Evolutionary conservation across 2,329 filamentous ascomycete species (phyloP).

Genomic region (Fusarium sp.): DNA sequence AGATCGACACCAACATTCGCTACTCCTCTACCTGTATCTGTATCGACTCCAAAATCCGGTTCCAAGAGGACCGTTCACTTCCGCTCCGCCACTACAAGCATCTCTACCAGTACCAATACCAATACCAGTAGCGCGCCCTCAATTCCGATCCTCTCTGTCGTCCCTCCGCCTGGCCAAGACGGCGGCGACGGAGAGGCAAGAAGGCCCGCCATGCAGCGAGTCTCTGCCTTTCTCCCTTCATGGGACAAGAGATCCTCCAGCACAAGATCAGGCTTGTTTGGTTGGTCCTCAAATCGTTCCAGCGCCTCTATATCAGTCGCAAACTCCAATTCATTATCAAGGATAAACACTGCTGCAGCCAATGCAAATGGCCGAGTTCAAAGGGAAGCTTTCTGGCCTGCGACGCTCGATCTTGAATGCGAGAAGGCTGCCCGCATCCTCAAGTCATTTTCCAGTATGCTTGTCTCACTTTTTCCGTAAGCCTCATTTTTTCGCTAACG

Average conservation of each 20-base stretch:
- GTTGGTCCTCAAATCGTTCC: slow-evolving; percentile 62
- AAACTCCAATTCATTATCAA: slow-evolving; percentile 43
- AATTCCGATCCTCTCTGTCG: slow-evolving; percentile 48
- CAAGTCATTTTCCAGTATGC: slow-evolving; percentile 85
- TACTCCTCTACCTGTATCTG: slow-evolving; percentile 29
- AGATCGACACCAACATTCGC: slow-evolving; percentile 37
- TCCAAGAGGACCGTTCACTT: slow-evolving; percentile 36
- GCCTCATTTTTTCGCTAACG: slow-evolving; percentile 33
- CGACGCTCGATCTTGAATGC: slow-evolving; percentile 85
- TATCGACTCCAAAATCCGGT: slow-evolving; percentile 17
- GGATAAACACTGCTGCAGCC: slow-evolving; percentile 51
- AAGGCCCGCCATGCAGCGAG: slow-evolving; percentile 56
- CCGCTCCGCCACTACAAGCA: slow-evolving; percentile 25
- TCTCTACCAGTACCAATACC: slow-evolving; percentile 26
- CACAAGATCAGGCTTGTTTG: slow-evolving; percentile 52
- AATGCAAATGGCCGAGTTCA: slow-evolving; percentile 50
- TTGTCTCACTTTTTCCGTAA: neutral
- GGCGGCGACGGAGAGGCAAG: slow-evolving; percentile 51
- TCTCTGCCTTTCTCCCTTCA: slow-evolving; percentile 58
- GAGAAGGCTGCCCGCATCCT: slow-evolving; percentile 92
- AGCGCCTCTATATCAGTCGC: slow-evolving; percentile 46
- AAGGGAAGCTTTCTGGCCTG: slow-evolving; percentile 83
- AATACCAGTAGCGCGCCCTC: slow-evolving; percentile 50
- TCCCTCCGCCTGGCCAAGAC: slow-evolving; percentile 48
- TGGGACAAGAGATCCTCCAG: slow-evolving; percentile 58